Evolutionary conservation across 306 rosid species (phyloP), one percentile per base, ranked within the genome.

Genomic region (Trichosanthes cucumerina): DNA sequence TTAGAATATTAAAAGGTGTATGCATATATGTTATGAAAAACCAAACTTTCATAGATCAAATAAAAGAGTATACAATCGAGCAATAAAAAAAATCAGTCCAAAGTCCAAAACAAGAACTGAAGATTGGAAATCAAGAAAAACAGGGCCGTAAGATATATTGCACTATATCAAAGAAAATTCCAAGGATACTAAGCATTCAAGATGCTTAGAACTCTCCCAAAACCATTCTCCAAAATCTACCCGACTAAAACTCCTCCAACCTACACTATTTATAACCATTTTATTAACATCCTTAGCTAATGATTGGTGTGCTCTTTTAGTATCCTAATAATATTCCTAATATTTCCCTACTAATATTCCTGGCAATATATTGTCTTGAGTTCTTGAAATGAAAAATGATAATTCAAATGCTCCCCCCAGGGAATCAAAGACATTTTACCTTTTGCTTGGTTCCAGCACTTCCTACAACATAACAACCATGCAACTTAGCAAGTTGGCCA

Each of bases 401-500:
- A 10, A 53, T 33, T 33, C 26, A 50, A 52, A 53, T 19, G 68
- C 72, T 72, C 14, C 10, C 23, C 43, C 13, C 54, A 2, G 71
- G 36, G 12, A 23, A 59, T 77, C 56, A 3, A 63, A 43, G 57
- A 75, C 53, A 47, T 54, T 59, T 80, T 78, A 86, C 89, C 28
- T 86, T 86, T 46, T 83, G 76, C 82, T 56, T 81, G 58, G 89
- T 75, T 24, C 89, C 89, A 9, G 79, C 86, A 77, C 87, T 86
- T 83, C 89, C 89, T 62, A 86, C 87, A 3, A 86, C 85, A 78
- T 81, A 79, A 43, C 89, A 86, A 50, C 89, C 89, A 65, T 81
- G 89, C 80, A 86, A 73, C 71, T 83, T 86, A 76, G 87, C 89
- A 57, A 86, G 87, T 58, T 86, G 87, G 81, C 87, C 87, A 76